These are phyloP conservation scores for Phaeosphaeriaceae sp. DNA, from an alignment of 2,329 filamentous ascomycete species.

Conservation along the genomic window DNA sequence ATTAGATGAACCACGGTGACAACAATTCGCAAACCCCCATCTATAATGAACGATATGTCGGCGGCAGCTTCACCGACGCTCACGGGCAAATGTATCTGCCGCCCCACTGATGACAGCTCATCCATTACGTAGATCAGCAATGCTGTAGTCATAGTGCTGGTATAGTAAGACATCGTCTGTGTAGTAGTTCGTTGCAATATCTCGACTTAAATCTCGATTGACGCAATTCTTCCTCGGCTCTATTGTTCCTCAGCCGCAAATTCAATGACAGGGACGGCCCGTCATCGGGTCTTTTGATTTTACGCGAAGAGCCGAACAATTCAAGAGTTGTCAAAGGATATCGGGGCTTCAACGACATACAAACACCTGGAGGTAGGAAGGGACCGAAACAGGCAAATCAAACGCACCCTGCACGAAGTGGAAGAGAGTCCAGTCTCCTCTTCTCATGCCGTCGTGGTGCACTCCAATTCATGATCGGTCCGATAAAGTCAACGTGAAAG, in stretches of 20 bases:
- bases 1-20: constrained; percentile 1
- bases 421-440: too few relatives aligned
- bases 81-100: background rate
- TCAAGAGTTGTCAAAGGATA: background rate
- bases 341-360: background rate
- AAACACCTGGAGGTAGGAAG: too few relatives aligned
- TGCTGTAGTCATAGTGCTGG: background rate
- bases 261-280: background rate
- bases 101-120: constrained; percentile 1
- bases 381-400: too few relatives aligned
- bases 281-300: background rate
- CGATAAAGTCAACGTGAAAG: too few relatives aligned
- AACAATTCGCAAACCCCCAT: constrained; percentile 1
- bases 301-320: background rate
- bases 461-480: too few relatives aligned
- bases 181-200: background rate
- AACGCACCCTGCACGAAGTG: too few relatives aligned
- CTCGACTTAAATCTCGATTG: background rate
- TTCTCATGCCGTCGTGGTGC: too few relatives aligned
- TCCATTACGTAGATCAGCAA: background rate
- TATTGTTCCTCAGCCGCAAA: background rate
- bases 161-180: background rate
- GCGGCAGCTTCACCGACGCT: constrained; percentile 1
- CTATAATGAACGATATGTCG: constrained; percentile 6
- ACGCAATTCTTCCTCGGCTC: background rate